Evolutionary conservation across 768 basidiomycete genomes (phyloP), one percentile per base, ranked within the genome.

Genomic region (Leucogyrophana mollusca): DNA sequence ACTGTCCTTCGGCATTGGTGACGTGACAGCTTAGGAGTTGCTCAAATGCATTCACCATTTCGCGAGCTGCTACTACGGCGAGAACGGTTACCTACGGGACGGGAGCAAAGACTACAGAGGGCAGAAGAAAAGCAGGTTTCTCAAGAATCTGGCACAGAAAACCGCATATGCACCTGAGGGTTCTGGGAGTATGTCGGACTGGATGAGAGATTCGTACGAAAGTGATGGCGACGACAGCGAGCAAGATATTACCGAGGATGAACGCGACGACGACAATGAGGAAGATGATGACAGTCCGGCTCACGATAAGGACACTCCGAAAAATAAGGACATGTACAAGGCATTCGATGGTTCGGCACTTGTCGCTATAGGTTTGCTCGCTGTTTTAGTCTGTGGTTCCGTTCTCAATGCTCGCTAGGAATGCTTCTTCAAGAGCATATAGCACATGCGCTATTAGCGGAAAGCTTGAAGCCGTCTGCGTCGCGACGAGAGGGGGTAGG

Each of bases 341-440:
- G 71, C 78, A 3, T 71, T 88, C 50, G 83, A 88, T 54, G 88
- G 88, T 4, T 82, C 83, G 9, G 84, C 85, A 3, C 72, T 90
- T 35, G 71, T 90, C 63, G 85, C 79, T 3, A 72, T 90, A 51
- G 85, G 88, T 87, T 25, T 18, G 73, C 65, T 17, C 16, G 38
- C 20, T 20, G 16, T 21, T 14, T 43, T 13, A 14, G 16, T 36
- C 18, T 42, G 13, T 9, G 6, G 33, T 21, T 6, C 24, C 18
- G 41, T 13, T 13, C 47, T 55, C 14, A 49, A 18, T 27, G 27
- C 2, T n/a, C 7, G 33, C 40, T 9, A 85, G 87, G 85, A 1
- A 80, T 89, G 68, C 60, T 88, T 17, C 62, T 88, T 13, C 85
- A 89, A 51, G 84, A 87, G 52, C 76, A 83, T 51, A 70, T 87